These are phyloP conservation scores for Helicostylum pulchrum DNA, from an alignment of 192 early-diverging fungal genomes.

Conservation along the genomic window DNA sequence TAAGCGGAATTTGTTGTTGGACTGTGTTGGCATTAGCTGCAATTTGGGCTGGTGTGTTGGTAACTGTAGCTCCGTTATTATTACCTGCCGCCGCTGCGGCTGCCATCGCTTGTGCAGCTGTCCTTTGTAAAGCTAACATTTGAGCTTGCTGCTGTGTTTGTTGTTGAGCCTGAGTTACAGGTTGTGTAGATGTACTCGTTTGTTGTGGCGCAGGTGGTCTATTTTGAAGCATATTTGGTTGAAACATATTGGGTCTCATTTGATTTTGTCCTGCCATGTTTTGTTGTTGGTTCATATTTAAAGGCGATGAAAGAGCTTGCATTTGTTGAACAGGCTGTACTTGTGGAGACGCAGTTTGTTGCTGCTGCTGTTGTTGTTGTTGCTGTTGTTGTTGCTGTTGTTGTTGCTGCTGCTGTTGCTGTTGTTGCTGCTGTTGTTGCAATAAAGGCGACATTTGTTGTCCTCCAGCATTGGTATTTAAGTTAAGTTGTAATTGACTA, in stretches of 20 bases:
- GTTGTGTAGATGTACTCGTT: neutral
- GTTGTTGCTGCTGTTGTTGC: slow-evolving; percentile 16
- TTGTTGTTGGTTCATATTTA: slow-evolving; percentile 16
- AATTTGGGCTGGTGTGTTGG: slow-evolving; percentile 9
- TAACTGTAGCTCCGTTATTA: neutral
- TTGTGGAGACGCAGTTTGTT: slow-evolving; percentile 14
- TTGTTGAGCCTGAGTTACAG: neutral
- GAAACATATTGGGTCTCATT: slow-evolving; percentile 10
- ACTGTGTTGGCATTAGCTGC: slow-evolving; percentile 7
- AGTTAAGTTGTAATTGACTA: slow-evolving; percentile 15
- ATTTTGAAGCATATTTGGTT: slow-evolving; percentile 25
- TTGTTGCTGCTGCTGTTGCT: slow-evolving; percentile 14
- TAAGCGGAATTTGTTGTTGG: slow-evolving; percentile 25
- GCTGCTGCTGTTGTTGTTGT: slow-evolving; percentile 18
- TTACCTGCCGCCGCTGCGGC: slow-evolving; percentile 7
- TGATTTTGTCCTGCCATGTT: slow-evolving; percentile 29
- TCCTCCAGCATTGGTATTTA: slow-evolving; percentile 2
- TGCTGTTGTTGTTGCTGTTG: slow-evolving; percentile 1
- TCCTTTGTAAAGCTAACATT: slow-evolving; percentile 18
- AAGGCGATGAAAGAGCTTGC: slow-evolving; percentile 16
- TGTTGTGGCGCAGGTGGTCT: slow-evolving; percentile 17
- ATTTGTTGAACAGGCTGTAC: slow-evolving; percentile 22
- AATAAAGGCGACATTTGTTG: slow-evolving; percentile 9
- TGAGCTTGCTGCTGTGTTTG: slow-evolving; percentile 6
- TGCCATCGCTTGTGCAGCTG: slow-evolving; percentile 1